These are phyloP conservation scores for Eucalyptus guilfoylei DNA, from an alignment of 345 rosid species.

Conservation along the genomic window DNA sequence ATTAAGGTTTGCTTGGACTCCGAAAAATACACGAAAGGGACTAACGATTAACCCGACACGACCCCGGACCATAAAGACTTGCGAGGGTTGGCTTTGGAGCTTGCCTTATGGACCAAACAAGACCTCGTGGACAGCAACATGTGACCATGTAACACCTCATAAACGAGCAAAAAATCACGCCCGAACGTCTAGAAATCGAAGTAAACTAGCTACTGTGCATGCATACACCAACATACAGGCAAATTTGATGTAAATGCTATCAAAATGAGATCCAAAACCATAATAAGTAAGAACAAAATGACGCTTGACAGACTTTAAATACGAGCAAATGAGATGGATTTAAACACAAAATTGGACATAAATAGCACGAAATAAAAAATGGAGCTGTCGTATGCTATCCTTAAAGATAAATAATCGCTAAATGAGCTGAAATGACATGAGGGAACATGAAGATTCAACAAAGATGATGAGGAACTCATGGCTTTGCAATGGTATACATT, in stretches of 20 bases:
- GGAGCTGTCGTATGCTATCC: not conserved
- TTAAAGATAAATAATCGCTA: not conserved
- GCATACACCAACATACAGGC: not conserved
- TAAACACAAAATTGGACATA: not conserved
- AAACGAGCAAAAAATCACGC: fast-evolving
- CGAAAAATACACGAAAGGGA: not conserved
- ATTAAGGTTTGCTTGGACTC: not conserved
- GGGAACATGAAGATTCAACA: not conserved
- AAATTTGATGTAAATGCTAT: too few relatives aligned
- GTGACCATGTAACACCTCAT: not conserved
- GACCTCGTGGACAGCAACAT: not conserved
- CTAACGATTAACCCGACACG: too few relatives aligned
- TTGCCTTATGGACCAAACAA: not conserved
- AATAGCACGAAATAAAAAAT: not conserved
- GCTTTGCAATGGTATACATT: not conserved
- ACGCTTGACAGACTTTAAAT: not conserved
- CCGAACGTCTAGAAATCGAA: not conserved
- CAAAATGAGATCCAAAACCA: too few relatives aligned
- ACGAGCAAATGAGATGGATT: not conserved
- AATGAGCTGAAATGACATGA: not conserved
- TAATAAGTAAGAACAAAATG: too few relatives aligned
- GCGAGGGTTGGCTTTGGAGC: not conserved
- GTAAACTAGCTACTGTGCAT: not conserved
- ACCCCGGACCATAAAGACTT: not conserved
- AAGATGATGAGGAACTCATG: not conserved